phyloP scores from a whole-genome alignment of 1,284 basidiomycete genomes.

The Fomitiporia mediterranea region DNA sequence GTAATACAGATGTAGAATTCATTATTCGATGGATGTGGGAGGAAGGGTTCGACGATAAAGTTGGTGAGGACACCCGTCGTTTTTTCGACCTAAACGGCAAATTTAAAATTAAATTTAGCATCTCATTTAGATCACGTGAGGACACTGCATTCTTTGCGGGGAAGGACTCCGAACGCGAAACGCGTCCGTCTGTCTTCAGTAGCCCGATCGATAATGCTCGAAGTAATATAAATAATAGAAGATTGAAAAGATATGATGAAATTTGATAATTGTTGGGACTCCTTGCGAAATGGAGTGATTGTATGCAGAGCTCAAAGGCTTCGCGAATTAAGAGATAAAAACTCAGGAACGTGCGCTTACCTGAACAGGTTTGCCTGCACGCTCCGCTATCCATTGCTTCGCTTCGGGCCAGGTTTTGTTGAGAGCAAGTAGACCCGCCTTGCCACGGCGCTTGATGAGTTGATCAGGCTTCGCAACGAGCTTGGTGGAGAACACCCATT shows the following conservation, averaged over 20 bases:
- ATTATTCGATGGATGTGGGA: slow-evolving; percentile 89
- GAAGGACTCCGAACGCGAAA: slow-evolving; percentile 4
- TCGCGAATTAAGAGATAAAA: too few relatives aligned
- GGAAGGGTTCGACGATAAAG: slow-evolving; percentile 98
- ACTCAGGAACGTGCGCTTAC: slow-evolving; percentile 42
- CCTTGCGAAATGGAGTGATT: too few relatives aligned
- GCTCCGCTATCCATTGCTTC: slow-evolving; percentile 82
- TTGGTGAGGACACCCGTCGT: slow-evolving; percentile 93
- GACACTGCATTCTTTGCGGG: neutral
- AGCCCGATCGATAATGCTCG: neutral
- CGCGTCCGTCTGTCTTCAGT: slow-evolving; percentile 2
- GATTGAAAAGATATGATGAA: neutral
- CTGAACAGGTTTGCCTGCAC: slow-evolving; percentile 92
- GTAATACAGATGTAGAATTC: slow-evolving; percentile 99
- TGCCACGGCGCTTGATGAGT: slow-evolving; percentile 98
- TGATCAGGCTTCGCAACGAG: slow-evolving; percentile 96
- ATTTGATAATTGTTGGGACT: too few relatives aligned
- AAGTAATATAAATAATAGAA: neutral
- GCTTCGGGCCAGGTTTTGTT: slow-evolving; percentile 92
- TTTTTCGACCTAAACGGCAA: slow-evolving; percentile 70
- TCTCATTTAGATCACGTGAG: slow-evolving; percentile 10
- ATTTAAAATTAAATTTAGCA: neutral
- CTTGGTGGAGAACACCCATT: slow-evolving; percentile 85
- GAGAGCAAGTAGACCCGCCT: slow-evolving; percentile 91
- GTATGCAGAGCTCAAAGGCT: too few relatives aligned